Evolutionary conservation across 495 filamentous ascomycete species (phyloP).

Genomic region (Neurospora intermedia): DNA sequence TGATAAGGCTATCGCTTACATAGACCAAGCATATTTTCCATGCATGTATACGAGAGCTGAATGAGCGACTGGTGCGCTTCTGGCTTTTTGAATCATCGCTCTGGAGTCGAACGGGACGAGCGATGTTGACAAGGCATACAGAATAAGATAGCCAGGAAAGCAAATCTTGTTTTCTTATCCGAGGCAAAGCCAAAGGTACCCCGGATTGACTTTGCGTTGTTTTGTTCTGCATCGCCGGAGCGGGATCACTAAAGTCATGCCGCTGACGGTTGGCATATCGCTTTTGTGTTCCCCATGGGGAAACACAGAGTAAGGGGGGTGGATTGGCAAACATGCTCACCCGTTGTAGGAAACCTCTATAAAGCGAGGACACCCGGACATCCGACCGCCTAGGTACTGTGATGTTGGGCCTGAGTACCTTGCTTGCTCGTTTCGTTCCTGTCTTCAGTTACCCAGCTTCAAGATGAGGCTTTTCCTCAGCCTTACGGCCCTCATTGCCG

Average conservation of each 20-base stretch:
- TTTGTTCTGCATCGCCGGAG: neutral
- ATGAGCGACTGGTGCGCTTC: neutral
- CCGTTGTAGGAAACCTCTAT: neutral
- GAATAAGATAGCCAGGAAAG: neutral
- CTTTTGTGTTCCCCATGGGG: neutral
- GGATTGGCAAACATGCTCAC: neutral
- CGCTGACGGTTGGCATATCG: neutral
- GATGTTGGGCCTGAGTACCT: neutral
- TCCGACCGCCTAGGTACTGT: neutral
- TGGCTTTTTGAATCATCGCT: neutral
- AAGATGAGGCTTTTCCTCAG: neutral
- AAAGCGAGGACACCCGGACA: neutral
- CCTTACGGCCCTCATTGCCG: slow-evolving; percentile 15
- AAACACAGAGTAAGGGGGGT: neutral
- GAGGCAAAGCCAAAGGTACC: neutral
- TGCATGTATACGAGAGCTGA: neutral
- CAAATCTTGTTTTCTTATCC: neutral
- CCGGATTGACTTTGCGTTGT: no score
- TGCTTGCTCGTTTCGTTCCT: neutral
- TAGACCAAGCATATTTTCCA: neutral
- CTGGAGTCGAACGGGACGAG: neutral
- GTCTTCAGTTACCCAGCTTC: neutral
- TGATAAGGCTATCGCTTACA: neutral
- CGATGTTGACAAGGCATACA: neutral
- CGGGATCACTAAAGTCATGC: neutral